Conservation (phyloP, 805 yeast genomes). For the Blastobotrys muscicola region DNA sequence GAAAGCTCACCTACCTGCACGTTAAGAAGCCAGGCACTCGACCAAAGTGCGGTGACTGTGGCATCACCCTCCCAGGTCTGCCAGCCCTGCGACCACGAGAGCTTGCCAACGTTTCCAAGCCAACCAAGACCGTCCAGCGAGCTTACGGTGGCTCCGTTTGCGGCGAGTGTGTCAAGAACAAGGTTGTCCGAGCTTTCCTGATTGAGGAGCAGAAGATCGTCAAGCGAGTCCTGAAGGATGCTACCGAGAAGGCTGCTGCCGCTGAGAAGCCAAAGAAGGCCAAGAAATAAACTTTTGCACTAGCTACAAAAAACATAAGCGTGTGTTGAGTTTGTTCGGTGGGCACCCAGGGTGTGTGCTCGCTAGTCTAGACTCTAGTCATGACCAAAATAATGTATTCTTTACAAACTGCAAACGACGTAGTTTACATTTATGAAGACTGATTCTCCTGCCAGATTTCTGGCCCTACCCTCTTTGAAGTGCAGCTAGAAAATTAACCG, state of each 20-base stretch:
- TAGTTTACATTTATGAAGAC: too few relatives aligned
- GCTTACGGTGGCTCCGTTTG: conserved; percentile 99
- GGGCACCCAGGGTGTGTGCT: too few relatives aligned
- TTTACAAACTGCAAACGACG: too few relatives aligned
- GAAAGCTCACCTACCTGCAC: conserved; percentile 96
- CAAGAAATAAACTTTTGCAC: conserved; percentile 18
- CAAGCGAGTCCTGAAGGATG: conserved; percentile 97
- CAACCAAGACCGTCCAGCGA: conserved; percentile 97
- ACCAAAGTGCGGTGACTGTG: conserved; percentile 62
- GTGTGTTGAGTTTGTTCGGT: too few relatives aligned
- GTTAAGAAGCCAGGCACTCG: conserved; percentile 83
- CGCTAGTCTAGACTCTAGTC: too few relatives aligned
- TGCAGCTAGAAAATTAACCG: too few relatives aligned
- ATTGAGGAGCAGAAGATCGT: conserved; percentile 99
- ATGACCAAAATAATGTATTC: too few relatives aligned
- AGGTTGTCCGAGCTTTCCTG: conserved; percentile 98
- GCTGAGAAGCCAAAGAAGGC: conserved; percentile 34
- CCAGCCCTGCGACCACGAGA: conserved; percentile 97
- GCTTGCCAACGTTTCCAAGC: conserved; percentile 90
- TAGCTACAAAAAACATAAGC: too few relatives aligned
- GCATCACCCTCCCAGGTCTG: conserved; percentile 70
- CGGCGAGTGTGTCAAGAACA: conserved; percentile 95
- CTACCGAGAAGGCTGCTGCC: conserved; percentile 78
- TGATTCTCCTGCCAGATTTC: too few relatives aligned
- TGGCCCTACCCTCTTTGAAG: too few relatives aligned